These are phyloP conservation scores for Colletotrichum truncatum DNA, from an alignment of 2,329 filamentous ascomycete species.

Conservation along the genomic window DNA sequence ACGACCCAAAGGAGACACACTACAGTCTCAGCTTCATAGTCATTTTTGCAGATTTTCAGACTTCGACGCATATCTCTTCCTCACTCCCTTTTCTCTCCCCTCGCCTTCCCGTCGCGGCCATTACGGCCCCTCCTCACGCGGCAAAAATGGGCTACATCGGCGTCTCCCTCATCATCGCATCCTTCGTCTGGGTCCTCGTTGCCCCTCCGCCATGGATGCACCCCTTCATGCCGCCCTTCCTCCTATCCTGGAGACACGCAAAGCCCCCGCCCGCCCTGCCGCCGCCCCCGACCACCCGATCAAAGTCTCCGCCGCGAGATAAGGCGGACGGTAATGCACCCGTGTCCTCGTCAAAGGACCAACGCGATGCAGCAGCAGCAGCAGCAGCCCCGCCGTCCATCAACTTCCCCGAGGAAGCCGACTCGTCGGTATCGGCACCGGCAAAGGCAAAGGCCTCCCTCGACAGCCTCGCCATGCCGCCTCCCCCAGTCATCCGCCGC, in stretches of 20 bases:
- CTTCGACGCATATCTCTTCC: too few species aligned
- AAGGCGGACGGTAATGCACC: neutral
- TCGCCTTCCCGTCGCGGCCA: neutral
- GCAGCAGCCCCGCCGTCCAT: constrained; percentile 16
- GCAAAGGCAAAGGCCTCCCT: constrained; percentile 7
- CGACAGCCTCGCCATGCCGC: constrained; percentile 48
- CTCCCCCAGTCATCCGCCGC: constrained; percentile 34
- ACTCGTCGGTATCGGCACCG: neutral
- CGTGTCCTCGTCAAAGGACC: neutral
- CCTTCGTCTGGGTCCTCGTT: constrained; percentile 65
- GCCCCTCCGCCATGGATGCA: constrained; percentile 61
- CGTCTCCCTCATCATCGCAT: constrained; percentile 69
- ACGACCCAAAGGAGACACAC: neutral
- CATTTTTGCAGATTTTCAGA: neutral
- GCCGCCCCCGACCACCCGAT: constrained; percentile 7
- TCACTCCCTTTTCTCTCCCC: too few species aligned
- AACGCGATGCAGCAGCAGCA: constrained; percentile 15
- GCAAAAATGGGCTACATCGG: constrained; percentile 62
- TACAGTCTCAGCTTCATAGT: neutral
- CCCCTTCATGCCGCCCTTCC: constrained; percentile 51
- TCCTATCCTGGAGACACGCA: constrained; percentile 33
- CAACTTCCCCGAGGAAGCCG: constrained; percentile 16
- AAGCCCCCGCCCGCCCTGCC: neutral
- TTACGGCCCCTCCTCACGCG: neutral
- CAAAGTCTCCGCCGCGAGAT: constrained; percentile 15